Evolutionary conservation across 2,329 filamentous ascomycete genomes (phyloP).

Genomic region (Tolypocladium album): DNA sequence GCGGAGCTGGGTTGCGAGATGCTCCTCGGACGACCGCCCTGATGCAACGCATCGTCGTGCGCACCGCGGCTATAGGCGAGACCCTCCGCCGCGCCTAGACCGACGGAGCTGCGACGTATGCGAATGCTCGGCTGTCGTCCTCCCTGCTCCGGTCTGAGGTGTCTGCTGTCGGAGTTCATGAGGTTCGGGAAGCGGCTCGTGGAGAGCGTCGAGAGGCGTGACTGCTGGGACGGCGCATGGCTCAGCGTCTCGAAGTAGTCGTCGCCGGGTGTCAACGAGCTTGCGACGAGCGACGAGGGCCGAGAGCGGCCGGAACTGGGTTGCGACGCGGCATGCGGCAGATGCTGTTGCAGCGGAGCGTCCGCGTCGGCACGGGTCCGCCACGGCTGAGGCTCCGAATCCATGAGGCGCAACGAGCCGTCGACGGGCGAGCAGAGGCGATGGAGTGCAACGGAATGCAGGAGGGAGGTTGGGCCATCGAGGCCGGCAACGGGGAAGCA

Average conservation of each 20-base stretch:
- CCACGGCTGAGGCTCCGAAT: background rate
- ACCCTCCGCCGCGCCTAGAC: background rate
- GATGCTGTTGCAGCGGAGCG: background rate
- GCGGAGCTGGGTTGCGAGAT: constrained; percentile 22
- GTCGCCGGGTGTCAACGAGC: background rate
- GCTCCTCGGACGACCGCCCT: constrained; percentile 18
- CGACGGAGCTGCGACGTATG: constrained; percentile 8
- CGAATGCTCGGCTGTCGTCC: constrained; percentile 12
- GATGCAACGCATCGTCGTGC: background rate
- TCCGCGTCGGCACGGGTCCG: background rate
- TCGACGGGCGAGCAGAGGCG: background rate
- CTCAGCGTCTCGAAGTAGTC: constrained; percentile 1
- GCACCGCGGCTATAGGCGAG: background rate
- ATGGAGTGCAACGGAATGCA: background rate
- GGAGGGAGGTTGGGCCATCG: background rate
- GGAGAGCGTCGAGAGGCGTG: constrained; percentile 2
- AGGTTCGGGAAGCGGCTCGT: constrained; percentile 1
- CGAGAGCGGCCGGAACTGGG: background rate
- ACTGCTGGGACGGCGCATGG: constrained; percentile 1
- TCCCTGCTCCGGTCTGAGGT: constrained; percentile 1
- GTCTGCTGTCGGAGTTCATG: background rate
- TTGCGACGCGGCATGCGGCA: background rate
- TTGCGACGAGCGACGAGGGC: background rate
- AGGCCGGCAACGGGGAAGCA: background rate
- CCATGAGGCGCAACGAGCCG: background rate